Evolutionary conservation across 164 flowering plant species (phyloP), one percentile per base, ranked within the genome.

Genomic region (Vitis vinifera): DNA sequence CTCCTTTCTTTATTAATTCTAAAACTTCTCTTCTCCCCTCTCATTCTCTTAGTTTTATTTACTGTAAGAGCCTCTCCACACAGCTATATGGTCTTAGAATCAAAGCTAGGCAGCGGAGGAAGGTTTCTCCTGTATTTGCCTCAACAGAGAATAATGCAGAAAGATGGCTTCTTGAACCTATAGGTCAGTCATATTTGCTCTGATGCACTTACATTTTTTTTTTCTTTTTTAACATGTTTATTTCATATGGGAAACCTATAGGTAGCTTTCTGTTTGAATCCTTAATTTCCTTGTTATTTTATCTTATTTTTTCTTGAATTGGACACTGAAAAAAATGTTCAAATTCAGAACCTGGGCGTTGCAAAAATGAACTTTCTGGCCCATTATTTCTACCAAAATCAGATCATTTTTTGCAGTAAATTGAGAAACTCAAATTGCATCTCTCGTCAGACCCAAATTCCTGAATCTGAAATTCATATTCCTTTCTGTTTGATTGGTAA

Each of bases 161-260:
- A 8, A 83, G 78, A 81, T 91, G 97, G 94, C 79, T 89, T 81
- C 91, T 89, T 79, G 79, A 84, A 70, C 93, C 93, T 62, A 80
- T 86, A 65, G 93, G 97, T 88, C 16, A 53, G 83, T 71, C 3
- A 55, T 56, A 55, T 51, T 63, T 19, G 29, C 23, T 56, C 9
- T 29, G 8, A 8, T 49, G 1, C 8, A 30, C 2, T 23, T 1
- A 29, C 8, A 55, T 7, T 19, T 17, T 8, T 56, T 7, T 49
- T 2, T 19, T 7, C 59, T 29, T 56, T n/a, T 51, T 23, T 49
- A 23, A 23, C 13, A 5, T 72, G 60, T 16, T 47, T 49, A 2
- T 62, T 15, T 56, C 59, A 56, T 56, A 19, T 56, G 59, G 23
- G 27, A 9, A 56, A n/a, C 9, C 19, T 23, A 2, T 56, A 8